Base-by-base conservation (phyloP, 805 yeast genomes). In the Phaffomyces antillensis region DNA sequence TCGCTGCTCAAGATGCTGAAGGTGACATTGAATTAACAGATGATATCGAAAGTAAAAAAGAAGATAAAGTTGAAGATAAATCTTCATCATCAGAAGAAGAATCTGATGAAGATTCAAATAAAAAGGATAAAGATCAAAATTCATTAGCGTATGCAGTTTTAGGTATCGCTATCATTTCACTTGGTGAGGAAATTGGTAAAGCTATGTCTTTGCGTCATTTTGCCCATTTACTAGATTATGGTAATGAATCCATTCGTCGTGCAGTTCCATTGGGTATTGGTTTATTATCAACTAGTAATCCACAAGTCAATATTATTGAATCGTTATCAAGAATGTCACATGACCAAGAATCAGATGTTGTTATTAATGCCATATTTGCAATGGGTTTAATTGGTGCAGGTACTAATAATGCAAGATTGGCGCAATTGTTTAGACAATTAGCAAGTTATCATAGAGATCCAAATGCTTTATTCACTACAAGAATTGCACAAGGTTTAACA, bases 301-400 rank as follows among this genome's bases (percentile, higher is more conserved):
- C 99, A 11, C 93, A 90, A 67, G 90, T 93, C 86, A 90, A 89
- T 67, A 96, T 91, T 15, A 93, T 88, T 61, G 99, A 93, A 64
- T 90, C 98, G 0, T 73, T 93, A 52, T 90, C 98, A 5, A 79
- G 99, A 63, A 89, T 87, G 68, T 88, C 98, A 9, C 99, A 93
- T 66, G 99, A 93, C 60, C 82, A 87, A 45, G 97, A 93, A 64
- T 69, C 86, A 55, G 95, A 87, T 60, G 96, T 93, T 44, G 96
- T 98, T 7, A 83, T 83, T 63, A 93, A 90, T 62, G 89, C 99
- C 18, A 89, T 93, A 52, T 91, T 87, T 59, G 82, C 96, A 37
- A 90, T 93, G 98, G 99, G 99, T 44, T 70, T 93, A 51, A 95
- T 91, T 55, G 99, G 99, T 62, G 93, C 98, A 18, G 99, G 99